phyloP scores from a whole-genome alignment of 2,329 filamentous ascomycete genomes.

The Xylaria sp. region DNA sequence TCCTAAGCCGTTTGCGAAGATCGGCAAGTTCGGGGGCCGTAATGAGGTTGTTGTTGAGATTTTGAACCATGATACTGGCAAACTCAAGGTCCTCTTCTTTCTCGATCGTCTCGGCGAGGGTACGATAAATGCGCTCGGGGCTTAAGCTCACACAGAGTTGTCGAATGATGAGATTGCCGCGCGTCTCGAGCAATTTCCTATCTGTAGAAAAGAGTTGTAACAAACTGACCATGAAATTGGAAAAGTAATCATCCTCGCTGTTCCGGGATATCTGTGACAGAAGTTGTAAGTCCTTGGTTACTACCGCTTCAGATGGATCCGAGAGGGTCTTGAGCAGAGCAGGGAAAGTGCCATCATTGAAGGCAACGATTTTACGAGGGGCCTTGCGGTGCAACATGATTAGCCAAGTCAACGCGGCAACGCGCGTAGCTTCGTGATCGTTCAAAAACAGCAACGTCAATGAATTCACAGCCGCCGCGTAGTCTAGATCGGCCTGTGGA shows the following conservation, averaged over 20 bases:
- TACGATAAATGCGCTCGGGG: conserved; percentile 91
- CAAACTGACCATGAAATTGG: conserved; percentile 96
- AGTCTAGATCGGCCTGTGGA: conserved; percentile 74
- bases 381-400: conserved; percentile 97
- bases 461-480: conserved; percentile 88
- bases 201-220: conserved; percentile 95
- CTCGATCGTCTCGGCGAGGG: conserved; percentile 91
- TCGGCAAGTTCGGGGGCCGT: conserved; percentile 92
- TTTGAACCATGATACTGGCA: conserved; percentile 98
- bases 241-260: conserved; percentile 95
- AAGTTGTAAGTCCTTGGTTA: conserved; percentile 87
- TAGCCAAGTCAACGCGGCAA: conserved; percentile 90
- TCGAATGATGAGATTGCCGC: conserved; percentile 93
- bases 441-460: conserved; percentile 91
- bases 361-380: conserved; percentile 84
- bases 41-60: conserved; percentile 97
- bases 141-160: conserved; percentile 91
- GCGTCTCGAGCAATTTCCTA: conserved; percentile 79
- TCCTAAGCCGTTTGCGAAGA: conserved; percentile 80
- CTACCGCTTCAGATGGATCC: conserved; percentile 90
- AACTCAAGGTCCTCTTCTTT: conserved; percentile 98
- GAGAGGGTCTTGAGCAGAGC: conserved; percentile 93
- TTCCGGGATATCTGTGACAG: conserved; percentile 94
- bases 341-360: conserved; percentile 95
- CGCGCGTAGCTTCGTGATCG: conserved; percentile 91